Conservation (phyloP, 2,329 filamentous ascomycete species). For the Xylariaceae sp. region DNA sequence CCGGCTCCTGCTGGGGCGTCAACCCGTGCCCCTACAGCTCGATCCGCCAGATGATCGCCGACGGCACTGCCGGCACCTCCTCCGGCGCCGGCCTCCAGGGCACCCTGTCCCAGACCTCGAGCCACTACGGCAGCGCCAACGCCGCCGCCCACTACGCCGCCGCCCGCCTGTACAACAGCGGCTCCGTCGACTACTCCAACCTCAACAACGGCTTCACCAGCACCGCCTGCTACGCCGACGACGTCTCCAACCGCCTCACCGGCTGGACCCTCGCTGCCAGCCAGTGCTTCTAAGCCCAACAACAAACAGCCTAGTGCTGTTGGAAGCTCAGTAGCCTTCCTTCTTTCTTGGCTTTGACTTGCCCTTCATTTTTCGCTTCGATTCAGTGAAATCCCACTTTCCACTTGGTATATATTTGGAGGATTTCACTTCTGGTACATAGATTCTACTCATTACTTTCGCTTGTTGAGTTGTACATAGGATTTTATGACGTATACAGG, state of each 20-base stretch:
- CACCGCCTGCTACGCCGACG: constrained; percentile 45
- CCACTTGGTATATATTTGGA: background rate
- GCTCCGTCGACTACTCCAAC: constrained; percentile 33
- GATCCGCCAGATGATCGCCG: constrained; percentile 31
- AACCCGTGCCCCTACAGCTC: constrained; percentile 24
- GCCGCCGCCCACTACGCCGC: constrained; percentile 39
- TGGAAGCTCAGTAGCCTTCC: too few relatives aligned
- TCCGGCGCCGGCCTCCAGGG: constrained; percentile 39
- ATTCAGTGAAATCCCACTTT: too few relatives aligned
- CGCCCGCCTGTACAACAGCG: constrained; percentile 47
- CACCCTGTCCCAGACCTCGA: constrained; percentile 27
- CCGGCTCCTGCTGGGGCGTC: constrained; percentile 32
- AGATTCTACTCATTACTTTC: background rate
- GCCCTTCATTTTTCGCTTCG: too few relatives aligned
- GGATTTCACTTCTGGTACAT: background rate
- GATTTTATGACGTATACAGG: too few relatives aligned
- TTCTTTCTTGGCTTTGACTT: background rate
- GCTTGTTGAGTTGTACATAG: background rate
- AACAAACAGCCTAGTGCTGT: too few relatives aligned
- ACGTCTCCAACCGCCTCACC: constrained; percentile 39
- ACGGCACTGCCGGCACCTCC: constrained; percentile 38
- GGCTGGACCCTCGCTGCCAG: constrained; percentile 11
- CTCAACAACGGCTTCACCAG: constrained; percentile 36
- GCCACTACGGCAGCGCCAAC: constrained; percentile 23
- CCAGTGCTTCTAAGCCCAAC: background rate